Evolutionary conservation across 129 eudicot genomes (phyloP), one percentile per base, ranked within the genome.

Genomic region (Lonicera japonica): DNA sequence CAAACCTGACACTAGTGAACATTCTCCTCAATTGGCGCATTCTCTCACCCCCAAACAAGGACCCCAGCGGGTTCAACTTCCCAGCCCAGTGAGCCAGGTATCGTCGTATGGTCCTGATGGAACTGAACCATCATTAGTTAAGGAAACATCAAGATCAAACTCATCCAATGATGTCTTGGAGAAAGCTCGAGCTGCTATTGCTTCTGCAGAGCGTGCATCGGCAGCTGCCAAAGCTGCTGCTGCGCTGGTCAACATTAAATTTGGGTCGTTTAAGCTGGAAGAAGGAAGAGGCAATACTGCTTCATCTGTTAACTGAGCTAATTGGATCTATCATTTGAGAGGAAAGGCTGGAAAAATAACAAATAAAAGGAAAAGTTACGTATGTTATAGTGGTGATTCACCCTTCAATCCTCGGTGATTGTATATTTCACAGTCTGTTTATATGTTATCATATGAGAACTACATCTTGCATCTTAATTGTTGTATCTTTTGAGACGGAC

Each of bases 191-290:
- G 80, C 79, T 61, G 99, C 99, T 29, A 76, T 94, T 48, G 87
- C 92, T 61, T 80, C 85, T 61, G 99, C 96, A 1, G 89, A 88
- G 25, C 96, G 86, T 46, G 99, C 99, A 68, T 82, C 99, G 15
- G 83, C 92, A 66, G 86, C 92, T 66, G 99, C 99, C 34, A 96
- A 95, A 41, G 85, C 89, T 16, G 99, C 99, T n/a, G 95, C 96
- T 29, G 77, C 71, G 29, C 77, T 94, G 72, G 95, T 72, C 48
- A 85, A 88, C 62, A 70, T 58, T 21, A 78, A 70, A 58, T 70
- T 70, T 50, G 59, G 77, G 59, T 41, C 77, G 21, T 5, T 16
- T 25, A 76, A 69, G 6, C 55, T 66, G 56, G 70, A 78, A 57
- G 73, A 73, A 69, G 19, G 12, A 76, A 59, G 64, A 62, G 65